A percentile compares a stretch with the other conserved stretches of the same genome.
Evolutionary conservation across 352 stramenopile species (phyloP).

Genomic region (Phytophthora fragariae): DNA sequence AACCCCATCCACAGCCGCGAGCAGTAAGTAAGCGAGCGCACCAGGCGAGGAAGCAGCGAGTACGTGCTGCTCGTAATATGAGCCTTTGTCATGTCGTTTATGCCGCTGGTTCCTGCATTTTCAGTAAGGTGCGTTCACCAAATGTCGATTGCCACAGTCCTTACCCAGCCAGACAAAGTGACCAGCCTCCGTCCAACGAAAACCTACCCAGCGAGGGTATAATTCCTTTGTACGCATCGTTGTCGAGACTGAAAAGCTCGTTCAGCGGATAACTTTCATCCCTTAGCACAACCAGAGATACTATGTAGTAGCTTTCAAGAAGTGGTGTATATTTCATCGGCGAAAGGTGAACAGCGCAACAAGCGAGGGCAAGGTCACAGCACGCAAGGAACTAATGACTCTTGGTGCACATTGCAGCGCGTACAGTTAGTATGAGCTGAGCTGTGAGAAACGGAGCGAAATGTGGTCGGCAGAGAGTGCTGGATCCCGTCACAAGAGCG

Average conservation of each 20-base stretch:
- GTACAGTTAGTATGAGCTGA: slow-evolving; percentile 2
- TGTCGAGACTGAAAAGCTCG: neutral
- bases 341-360: slow-evolving; percentile 15
- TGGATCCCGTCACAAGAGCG: slow-evolving; percentile 14
- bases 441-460: slow-evolving; percentile 6
- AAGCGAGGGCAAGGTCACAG: slow-evolving; percentile 13
- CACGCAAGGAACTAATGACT: slow-evolving; percentile 6
- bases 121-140: neutral
- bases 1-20: slow-evolving; percentile 55
- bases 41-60: slow-evolving; percentile 4
- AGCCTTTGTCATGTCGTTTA: slow-evolving; percentile 24
- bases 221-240: neutral
- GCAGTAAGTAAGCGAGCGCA: slow-evolving; percentile 16
- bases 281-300: neutral
- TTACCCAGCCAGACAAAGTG: neutral
- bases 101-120: neutral
- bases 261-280: neutral
- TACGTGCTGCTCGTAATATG: slow-evolving; percentile 33
- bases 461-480: slow-evolving; percentile 19
- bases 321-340: neutral
- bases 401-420: neutral
- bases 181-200: neutral
- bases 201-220: neutral
- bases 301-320: neutral
- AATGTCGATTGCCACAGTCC: neutral